A percentile compares a stretch with the other conserved stretches of the same genome.
Evolutionary conservation across 1,284 basidiomycete genomes (phyloP).

Genomic region (Ganoderma lucidum): DNA sequence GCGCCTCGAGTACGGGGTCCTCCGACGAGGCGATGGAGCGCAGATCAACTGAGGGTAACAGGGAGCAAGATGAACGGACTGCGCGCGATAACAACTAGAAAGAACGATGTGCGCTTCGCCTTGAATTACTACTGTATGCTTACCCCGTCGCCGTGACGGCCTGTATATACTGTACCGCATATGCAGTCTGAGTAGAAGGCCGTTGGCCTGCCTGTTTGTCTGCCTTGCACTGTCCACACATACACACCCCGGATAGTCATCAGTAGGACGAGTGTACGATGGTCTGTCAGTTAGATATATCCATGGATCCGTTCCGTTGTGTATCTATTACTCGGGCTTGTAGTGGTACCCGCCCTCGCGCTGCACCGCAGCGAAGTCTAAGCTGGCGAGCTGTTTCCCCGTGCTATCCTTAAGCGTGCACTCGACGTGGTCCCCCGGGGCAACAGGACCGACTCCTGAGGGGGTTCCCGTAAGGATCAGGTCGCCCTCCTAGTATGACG

Average conservation of each 20-base stretch:
- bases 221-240: constrained; percentile 2
- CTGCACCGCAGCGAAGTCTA: constrained; percentile 72
- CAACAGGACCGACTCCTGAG: constrained; percentile 85
- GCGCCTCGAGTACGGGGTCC: constrained; percentile 49
- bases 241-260: constrained; percentile 10
- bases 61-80: constrained; percentile 41
- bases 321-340: constrained; percentile 26
- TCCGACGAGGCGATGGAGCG: constrained; percentile 36
- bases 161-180: constrained; percentile 4
- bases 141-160: constrained; percentile 2
- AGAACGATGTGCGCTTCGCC: constrained; percentile 14
- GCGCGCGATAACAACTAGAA: constrained; percentile 33
- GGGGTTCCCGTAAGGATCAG: constrained; percentile 91
- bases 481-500: constrained; percentile 79
- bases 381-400: constrained; percentile 66
- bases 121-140: constrained; percentile 23
- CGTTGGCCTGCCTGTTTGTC: background rate
- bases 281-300: constrained; percentile 21
- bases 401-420: constrained; percentile 74
- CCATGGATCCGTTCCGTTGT: constrained; percentile 7
- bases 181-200: constrained; percentile 2
- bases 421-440: constrained; percentile 81
- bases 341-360: constrained; percentile 78
- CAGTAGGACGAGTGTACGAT: constrained; percentile 25
- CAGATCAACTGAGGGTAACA: constrained; percentile 24